A percentile compares a stretch with the other conserved stretches of the same genome.
These are phyloP conservation scores for Barnettozyma siamensis DNA, from an alignment of 805 yeast genomes.

Conservation along the genomic window DNA sequence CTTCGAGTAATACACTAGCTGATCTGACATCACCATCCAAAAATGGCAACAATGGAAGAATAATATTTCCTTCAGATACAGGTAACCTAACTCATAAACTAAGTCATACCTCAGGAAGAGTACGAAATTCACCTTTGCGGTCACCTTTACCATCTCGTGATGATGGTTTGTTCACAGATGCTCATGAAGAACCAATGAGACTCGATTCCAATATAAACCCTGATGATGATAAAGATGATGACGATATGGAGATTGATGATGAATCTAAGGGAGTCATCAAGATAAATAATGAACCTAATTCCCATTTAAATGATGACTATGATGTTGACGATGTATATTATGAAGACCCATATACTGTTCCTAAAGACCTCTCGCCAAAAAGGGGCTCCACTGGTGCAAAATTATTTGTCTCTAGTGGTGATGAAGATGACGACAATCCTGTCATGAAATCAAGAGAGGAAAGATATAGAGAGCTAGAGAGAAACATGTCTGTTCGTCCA, in stretches of 20 bases:
- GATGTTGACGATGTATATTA: conserved; percentile 1
- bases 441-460: conserved; percentile 9
- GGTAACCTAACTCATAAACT: conserved; percentile 13
- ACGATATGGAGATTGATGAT: conserved; percentile 28
- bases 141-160: conserved; percentile 19
- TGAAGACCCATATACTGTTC: neutral
- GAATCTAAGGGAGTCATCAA: conserved; percentile 19
- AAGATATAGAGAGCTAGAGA: conserved; percentile 16
- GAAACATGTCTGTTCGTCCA: conserved; percentile 17
- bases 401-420: conserved; percentile 17
- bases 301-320: conserved; percentile 8
- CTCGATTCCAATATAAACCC: neutral
- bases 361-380: neutral
- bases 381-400: conserved; percentile 9
- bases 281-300: conserved; percentile 8
- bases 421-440: conserved; percentile 5
- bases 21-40: conserved; percentile 1
- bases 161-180: conserved; percentile 18
- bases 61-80: conserved; percentile 10
- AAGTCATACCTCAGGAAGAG: neutral
- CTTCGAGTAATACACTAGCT: neutral
- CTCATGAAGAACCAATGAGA: conserved; percentile 15
- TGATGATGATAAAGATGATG: conserved; percentile 8
- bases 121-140: conserved; percentile 9
- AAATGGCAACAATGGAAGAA: conserved; percentile 9